Evolutionary conservation across 2,329 filamentous ascomycete genomes (phyloP), one percentile per base, ranked within the genome.

Genomic region (Periglandula ipomoeae): DNA sequence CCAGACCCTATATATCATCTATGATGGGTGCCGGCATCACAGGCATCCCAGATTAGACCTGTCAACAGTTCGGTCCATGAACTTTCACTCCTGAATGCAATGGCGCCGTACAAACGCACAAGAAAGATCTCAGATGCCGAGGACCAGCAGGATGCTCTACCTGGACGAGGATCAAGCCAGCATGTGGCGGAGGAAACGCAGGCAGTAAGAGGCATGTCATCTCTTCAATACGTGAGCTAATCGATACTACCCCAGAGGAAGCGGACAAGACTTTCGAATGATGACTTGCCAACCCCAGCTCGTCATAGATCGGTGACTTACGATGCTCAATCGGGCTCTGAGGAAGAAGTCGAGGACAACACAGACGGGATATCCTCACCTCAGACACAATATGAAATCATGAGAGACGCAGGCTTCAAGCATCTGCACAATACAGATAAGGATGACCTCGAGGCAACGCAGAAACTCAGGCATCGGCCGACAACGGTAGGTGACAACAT

Each of bases 371-470:
- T 30, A 27, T 20, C 75, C 72, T 1, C 67, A n/a, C n/a, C 73
- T 1, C 72, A 72, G 38, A 81, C 79, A 0, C 80, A 84, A 53
- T 84, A 84, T 59, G 81, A 84, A 54, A 60, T 75, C 9, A 70
- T 79, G 65, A 73, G 81, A 50, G 81, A 84, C 61, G 70, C 70
- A 40, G 74, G 74, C 44, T 84, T 80, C 53, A 69, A 67, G 44
- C 79, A 84, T 58, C 64, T 84, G 5, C 65, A 72, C 24, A 64
- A 83, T 49, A 68, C 73, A 32, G 77, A 79, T 11, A 65, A 70
- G 54, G 81, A 84, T 56, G 82, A 87, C 58, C 65, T 78, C 46
- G 72, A 74, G 44, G 82, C 83, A 24, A 86, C 82, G 9, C 82
- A 87, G 60, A 75, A 77, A 24, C 70, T 87, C 22, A 72, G 73